A percentile compares a stretch with the other conserved stretches of the same genome.
phyloP scores from a whole-genome alignment of 345 rosid species.

The Citrus maxima region DNA sequence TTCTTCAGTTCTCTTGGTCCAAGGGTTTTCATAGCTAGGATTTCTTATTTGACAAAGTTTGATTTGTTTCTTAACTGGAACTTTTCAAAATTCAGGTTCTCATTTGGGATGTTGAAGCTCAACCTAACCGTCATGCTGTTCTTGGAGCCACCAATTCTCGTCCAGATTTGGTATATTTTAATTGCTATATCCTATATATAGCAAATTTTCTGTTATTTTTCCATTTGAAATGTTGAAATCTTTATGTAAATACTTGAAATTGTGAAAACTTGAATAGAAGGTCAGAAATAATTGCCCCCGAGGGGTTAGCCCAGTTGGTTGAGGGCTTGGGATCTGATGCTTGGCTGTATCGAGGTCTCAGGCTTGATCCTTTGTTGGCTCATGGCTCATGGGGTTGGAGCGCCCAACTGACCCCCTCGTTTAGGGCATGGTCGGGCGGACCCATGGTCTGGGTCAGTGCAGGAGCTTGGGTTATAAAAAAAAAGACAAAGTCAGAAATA shows the following conservation, averaged over 20 bases:
- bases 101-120: constrained; percentile 98
- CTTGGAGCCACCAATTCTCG: constrained; percentile 91
- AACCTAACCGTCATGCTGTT: constrained; percentile 98
- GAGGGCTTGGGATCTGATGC: no score
- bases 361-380: no score
- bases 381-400: no score
- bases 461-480: no score
- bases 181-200: neutral
- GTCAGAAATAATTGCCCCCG: no score
- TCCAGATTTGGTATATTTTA: constrained; percentile 76
- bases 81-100: constrained; percentile 62
- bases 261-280: neutral
- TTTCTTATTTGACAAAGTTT: neutral
- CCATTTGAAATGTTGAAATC: neutral
- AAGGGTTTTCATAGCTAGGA: neutral
- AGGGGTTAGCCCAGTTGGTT: no score
- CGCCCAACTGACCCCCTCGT: no score
- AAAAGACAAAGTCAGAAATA: neutral
- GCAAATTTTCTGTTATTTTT: neutral
- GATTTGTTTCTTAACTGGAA: constrained; percentile 3
- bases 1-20: neutral
- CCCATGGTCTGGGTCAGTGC: no score
- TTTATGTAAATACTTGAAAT: neutral
- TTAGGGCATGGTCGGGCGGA: no score
- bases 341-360: no score